A percentile compares a stretch with the other conserved stretches of the same genome.
Conservation (phyloP, 805 yeast genomes). For the Millerago galiae region DNA sequence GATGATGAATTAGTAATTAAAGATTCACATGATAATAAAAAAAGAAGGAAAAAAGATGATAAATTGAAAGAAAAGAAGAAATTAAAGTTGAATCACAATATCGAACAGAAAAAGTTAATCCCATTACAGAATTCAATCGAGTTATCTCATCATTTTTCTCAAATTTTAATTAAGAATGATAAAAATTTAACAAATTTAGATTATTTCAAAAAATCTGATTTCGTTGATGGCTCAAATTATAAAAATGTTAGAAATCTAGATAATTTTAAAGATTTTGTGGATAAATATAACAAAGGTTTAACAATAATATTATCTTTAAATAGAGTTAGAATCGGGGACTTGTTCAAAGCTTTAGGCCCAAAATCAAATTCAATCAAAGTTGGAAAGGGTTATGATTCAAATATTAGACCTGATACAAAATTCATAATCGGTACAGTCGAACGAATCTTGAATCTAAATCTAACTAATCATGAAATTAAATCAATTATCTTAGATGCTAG, state of each 20-base stretch:
- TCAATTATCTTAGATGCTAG: slow-evolving; percentile 23
- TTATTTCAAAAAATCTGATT: slow-evolving; percentile 48
- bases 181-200: slow-evolving; percentile 72
- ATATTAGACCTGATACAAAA: slow-evolving; percentile 21
- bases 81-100: slow-evolving; percentile 60
- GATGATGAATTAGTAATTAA: slow-evolving; percentile 16
- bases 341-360: slow-evolving; percentile 51
- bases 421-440: slow-evolving; percentile 24
- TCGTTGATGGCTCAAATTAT: slow-evolving; percentile 59
- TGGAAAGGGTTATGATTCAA: slow-evolving; percentile 23
- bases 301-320: slow-evolving; percentile 58
- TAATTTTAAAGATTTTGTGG: slow-evolving; percentile 50
- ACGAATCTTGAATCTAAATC: slow-evolving; percentile 15
- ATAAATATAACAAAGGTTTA: slow-evolving; percentile 40
- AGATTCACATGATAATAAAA: slow-evolving; percentile 11
- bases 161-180: slow-evolving; percentile 50
- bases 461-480: slow-evolving; percentile 16
- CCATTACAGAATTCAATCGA: slow-evolving; percentile 50
- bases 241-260: slow-evolving; percentile 46
- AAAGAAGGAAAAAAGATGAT: slow-evolving; percentile 27
- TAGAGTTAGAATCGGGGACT: slow-evolving; percentile 83
- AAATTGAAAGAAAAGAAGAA: slow-evolving; percentile 60
- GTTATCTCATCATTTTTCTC: slow-evolving; percentile 63
- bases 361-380: slow-evolving; percentile 21
- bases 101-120: slow-evolving; percentile 47